Conservation (phyloP, 352 stramenopile genomes). For the Phytophthora aleatoria region DNA sequence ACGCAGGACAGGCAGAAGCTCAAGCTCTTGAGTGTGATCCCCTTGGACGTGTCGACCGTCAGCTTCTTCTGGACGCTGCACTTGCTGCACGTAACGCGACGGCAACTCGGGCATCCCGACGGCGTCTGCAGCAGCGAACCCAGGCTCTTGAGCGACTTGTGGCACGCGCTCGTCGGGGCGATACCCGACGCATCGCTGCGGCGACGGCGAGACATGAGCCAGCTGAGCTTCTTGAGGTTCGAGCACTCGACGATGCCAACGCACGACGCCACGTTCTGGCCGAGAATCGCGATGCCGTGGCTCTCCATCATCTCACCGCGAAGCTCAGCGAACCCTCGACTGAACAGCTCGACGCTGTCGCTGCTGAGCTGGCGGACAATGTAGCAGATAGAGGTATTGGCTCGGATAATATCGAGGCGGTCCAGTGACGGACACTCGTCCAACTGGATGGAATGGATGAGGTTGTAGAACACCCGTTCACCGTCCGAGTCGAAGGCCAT, state of each 20-base stretch:
- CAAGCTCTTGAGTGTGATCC: conserved; percentile 46
- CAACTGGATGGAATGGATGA: conserved; percentile 47
- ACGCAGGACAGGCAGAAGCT: conserved; percentile 44
- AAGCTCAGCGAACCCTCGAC: conserved; percentile 48
- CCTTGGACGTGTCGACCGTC: conserved; percentile 36
- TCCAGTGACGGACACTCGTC: conserved; percentile 29
- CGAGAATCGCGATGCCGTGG: conserved; percentile 41
- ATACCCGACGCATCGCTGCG: conserved; percentile 15
- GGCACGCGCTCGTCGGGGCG: conserved; percentile 14
- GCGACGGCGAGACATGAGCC: conserved; percentile 43
- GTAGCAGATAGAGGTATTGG: conserved; percentile 49
- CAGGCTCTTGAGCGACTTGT: conserved; percentile 32
- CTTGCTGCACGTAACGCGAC: conserved; percentile 38
- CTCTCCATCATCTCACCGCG: conserved; percentile 46
- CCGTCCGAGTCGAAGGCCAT: conserved; percentile 41
- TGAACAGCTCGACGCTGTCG: conserved; percentile 51
- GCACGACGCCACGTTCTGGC: conserved; percentile 35
- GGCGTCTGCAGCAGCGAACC: conserved; percentile 22
- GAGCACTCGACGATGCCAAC: conserved; percentile 44
- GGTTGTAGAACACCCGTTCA: conserved; percentile 41
- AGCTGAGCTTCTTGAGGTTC: conserved; percentile 64
- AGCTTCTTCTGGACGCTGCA: conserved; percentile 57
- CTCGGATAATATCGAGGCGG: conserved; percentile 41
- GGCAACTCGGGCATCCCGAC: conserved; percentile 35
- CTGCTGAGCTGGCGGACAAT: conserved; percentile 39